Base-by-base conservation (phyloP, 2,329 filamentous ascomycete species). In the Fusarium domesticum region DNA sequence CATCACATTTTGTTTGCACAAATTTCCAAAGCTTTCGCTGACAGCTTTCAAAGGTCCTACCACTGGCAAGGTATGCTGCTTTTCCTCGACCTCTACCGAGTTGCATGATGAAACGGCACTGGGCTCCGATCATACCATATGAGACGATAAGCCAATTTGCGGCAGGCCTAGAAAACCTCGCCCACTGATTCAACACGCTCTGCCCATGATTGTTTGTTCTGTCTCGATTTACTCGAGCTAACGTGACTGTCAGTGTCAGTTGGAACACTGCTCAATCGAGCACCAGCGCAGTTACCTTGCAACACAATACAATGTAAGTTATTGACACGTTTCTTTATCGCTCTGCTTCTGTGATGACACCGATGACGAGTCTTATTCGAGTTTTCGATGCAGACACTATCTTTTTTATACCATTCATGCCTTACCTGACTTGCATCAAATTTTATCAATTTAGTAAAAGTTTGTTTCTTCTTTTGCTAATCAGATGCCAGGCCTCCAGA, bases 131-230 rank as follows among this genome's bases (percentile, higher is more conserved):
- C 61, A 69, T 47, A 68, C 43, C 50, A 70, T 74, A 82, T 83
- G 89, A 89, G 90, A 65, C 54, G 87, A 90, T 83, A 81, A 86
- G 81, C 89, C 89, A 88, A 72, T 80, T 87, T 88, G 89, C 72
- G 89, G 88, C 89, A 95, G 89, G 90, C 90, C 89, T 96, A 95
- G 89, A 95, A 96, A 96, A 95, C 91, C 90, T 95, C 83, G 89
- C 88, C 90, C 87, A 92, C 90, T 95, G 90, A 95, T 72, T 60
- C 49, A 45, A 53, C 48, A 53, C 45, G 34, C 37, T 51, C 42
- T 32, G 34, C 20, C 17, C 19, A 35, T 37, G 19, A 15, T 47
- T 52, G 33, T 35, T 54, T 35, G 42, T 50, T 35, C 28, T 15
- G 14, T 5, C 6, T 38, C 8, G 45, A 42, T 41, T 18, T 40